Conservation (phyloP, 345 rosid genomes). For the Lepidium didymum region DNA sequence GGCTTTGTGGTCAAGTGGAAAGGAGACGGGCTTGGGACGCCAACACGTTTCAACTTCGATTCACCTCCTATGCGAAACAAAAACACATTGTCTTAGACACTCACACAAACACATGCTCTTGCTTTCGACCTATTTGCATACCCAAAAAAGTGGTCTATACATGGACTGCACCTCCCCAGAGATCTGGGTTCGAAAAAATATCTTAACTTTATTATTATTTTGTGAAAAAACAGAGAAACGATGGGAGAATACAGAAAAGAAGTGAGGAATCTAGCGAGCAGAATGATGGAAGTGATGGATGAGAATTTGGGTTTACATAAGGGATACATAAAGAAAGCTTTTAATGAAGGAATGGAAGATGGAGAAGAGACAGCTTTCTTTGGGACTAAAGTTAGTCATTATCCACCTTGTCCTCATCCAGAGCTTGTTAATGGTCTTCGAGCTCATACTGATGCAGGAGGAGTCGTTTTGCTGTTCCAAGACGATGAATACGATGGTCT, state of each 20-base stretch:
- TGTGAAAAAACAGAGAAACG: constrained; percentile 45
- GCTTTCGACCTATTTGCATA: too few relatives aligned
- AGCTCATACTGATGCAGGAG: constrained; percentile 95
- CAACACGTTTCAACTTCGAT: too few relatives aligned
- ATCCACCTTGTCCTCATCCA: constrained; percentile 87
- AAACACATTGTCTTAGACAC: too few relatives aligned
- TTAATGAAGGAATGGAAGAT: constrained; percentile 40
- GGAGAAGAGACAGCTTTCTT: constrained; percentile 51
- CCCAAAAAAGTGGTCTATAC: too few relatives aligned
- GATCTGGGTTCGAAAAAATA: neutral
- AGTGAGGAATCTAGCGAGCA: constrained; percentile 61
- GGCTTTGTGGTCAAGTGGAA: too few relatives aligned
- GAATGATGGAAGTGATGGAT: constrained; percentile 79
- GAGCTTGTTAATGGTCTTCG: constrained; percentile 67
- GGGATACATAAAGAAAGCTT: constrained; percentile 59
- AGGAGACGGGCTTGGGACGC: too few relatives aligned
- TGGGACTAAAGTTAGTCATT: constrained; percentile 86
- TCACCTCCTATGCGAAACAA: too few relatives aligned
- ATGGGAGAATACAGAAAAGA: constrained; percentile 67
- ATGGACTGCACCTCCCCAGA: too few relatives aligned
- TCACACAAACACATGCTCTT: too few relatives aligned
- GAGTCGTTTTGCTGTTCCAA: constrained; percentile 77
- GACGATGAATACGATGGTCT: constrained; percentile 80
- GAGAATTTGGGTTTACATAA: constrained; percentile 67
- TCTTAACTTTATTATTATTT: neutral